Percentiles rank a stretch among this genome's conserved stretches.
Evolutionary conservation across 108 stramenopile species (phyloP).

Genomic region (Cyclotella distinguenda): DNA sequence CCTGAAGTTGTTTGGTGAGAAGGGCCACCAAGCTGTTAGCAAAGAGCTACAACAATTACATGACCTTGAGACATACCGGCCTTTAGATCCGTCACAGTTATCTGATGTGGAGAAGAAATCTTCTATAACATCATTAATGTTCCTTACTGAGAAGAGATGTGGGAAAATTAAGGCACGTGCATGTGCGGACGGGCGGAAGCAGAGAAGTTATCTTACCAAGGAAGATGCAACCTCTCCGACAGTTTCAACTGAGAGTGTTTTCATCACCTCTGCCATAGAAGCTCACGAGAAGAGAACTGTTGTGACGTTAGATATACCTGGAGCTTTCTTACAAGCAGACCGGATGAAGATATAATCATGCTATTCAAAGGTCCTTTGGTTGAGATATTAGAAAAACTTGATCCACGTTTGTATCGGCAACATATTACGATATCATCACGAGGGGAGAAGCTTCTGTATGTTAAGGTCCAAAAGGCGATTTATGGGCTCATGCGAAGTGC

Average conservation of each 20-base stretch:
- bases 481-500: neutral
- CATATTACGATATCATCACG: neutral
- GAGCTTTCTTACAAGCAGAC: neutral
- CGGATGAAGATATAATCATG: neutral
- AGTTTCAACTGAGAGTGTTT: neutral
- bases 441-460: neutral
- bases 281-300: neutral
- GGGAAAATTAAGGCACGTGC: neutral
- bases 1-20: neutral
- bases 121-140: neutral
- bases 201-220: neutral
- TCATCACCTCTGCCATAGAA: neutral
- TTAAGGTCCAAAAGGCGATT: neutral
- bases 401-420: neutral
- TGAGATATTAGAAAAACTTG: neutral
- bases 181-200: neutral
- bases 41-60: neutral
- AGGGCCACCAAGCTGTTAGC: neutral
- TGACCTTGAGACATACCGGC: neutral
- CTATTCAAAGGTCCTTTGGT: neutral
- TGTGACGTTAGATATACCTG: neutral
- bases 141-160: neutral
- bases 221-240: neutral
- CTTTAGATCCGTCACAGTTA: neutral
- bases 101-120: neutral